A percentile compares a stretch with the other conserved stretches of the same genome.
phyloP scores from a whole-genome alignment of 2,329 filamentous ascomycete species.

The Arthrobotrys sphaeroides region DNA sequence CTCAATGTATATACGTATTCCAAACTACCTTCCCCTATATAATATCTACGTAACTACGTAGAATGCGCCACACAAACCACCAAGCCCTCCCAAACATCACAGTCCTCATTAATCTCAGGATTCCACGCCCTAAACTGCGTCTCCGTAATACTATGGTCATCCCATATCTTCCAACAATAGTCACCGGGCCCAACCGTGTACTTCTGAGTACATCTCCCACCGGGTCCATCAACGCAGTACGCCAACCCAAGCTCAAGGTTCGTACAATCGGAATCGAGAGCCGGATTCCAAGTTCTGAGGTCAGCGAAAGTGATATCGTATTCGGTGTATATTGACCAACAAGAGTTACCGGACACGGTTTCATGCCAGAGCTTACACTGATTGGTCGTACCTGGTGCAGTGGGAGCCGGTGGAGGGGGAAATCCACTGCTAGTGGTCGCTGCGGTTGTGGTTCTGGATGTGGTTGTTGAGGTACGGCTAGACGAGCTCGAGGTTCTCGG shows the following conservation, averaged over 20 bases:
- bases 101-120: not conserved
- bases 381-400: not conserved
- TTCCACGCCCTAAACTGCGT: slow-evolving; percentile 8
- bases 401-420: not conserved
- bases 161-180: slow-evolving; percentile 28
- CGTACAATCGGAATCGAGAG: slow-evolving; percentile 1
- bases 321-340: not conserved
- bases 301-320: not conserved
- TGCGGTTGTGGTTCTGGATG: not conserved
- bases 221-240: slow-evolving; percentile 2
- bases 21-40: too few species aligned
- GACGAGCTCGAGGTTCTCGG: not conserved
- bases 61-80: slow-evolving; percentile 7
- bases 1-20: too few species aligned
- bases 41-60: too few species aligned
- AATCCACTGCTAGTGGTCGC: not conserved
- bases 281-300: slow-evolving; percentile 1
- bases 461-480: not conserved
- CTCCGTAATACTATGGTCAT: slow-evolving; percentile 7
- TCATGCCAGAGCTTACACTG: slow-evolving; percentile 6
- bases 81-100: slow-evolving; percentile 6
- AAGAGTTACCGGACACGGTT: not conserved
- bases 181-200: slow-evolving; percentile 12
- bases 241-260: slow-evolving; percentile 7
- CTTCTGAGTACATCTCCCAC: not conserved